phyloP scores from a whole-genome alignment of 441 rosid genomes.

The Manihot esculenta region DNA sequence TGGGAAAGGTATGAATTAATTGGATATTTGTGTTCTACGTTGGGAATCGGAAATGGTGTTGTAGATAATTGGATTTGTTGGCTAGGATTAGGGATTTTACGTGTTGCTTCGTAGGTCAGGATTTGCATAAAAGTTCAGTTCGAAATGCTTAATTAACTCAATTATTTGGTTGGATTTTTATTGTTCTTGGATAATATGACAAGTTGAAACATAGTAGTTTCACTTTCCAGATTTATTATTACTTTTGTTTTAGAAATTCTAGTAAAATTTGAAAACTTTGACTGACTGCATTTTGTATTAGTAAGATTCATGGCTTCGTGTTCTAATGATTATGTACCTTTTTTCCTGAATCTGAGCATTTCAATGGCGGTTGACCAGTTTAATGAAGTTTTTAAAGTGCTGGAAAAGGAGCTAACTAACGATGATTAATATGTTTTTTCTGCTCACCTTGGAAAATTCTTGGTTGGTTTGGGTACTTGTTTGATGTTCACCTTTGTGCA shows the following conservation, averaged over 20 bases:
- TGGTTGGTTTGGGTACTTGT: slow-evolving; percentile 8
- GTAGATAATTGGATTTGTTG: not conserved
- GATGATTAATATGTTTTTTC: not conserved
- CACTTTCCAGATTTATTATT: not conserved
- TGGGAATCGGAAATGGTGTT: not conserved
- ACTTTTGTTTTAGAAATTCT: not conserved
- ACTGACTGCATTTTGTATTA: not conserved
- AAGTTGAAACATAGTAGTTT: not conserved
- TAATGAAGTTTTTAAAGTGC: not conserved
- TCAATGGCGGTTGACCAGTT: not conserved
- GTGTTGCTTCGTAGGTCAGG: not conserved
- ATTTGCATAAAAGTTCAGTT: not conserved
- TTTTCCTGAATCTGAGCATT: not conserved
- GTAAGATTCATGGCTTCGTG: not conserved
- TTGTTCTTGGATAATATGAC: not conserved
- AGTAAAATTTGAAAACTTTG: not conserved
- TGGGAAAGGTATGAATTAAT: not conserved
- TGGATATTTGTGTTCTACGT: not conserved
- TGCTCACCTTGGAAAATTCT: not conserved
- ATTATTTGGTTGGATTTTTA: not conserved
- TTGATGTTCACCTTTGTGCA: not conserved
- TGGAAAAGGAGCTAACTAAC: not conserved
- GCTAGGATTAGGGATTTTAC: slow-evolving; percentile 1
- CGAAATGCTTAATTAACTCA: not conserved
- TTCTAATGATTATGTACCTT: not conserved